These are phyloP conservation scores for Boletus sensibilis DNA, from an alignment of 768 basidiomycete genomes.

Conservation along the genomic window DNA sequence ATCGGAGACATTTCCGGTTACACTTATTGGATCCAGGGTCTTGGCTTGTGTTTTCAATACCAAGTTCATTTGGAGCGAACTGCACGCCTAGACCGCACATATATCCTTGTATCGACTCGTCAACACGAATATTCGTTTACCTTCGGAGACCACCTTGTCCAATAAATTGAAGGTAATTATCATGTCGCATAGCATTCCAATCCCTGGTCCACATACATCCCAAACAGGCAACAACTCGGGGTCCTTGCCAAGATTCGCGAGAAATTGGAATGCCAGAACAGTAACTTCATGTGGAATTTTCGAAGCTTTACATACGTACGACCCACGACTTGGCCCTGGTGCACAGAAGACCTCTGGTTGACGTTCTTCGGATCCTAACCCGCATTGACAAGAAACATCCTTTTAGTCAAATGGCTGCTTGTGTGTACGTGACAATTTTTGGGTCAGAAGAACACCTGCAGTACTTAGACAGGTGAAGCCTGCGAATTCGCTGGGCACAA, in stretches of 20 bases:
- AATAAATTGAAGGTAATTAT: not conserved
- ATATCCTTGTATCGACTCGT: not conserved
- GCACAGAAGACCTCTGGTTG: not conserved
- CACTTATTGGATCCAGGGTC: slow-evolving; percentile 2
- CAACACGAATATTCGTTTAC: not conserved
- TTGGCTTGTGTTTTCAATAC: not conserved
- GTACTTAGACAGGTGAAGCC: not conserved
- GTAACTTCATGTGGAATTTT: not conserved
- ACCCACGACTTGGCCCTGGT: not conserved
- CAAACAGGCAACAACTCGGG: not conserved
- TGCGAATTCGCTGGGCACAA: not conserved
- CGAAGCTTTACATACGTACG: not conserved
- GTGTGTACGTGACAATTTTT: slow-evolving; percentile 6
- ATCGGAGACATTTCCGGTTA: slow-evolving; percentile 12
- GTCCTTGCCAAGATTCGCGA: slow-evolving; percentile 7
- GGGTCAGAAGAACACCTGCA: not conserved
- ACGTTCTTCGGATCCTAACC: not conserved
- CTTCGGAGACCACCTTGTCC: not conserved
- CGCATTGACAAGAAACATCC: not conserved
- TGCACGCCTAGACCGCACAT: not conserved
- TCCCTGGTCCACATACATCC: not conserved
- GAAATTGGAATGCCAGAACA: not conserved
- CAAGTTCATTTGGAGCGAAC: slow-evolving; percentile 1
- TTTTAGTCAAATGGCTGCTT: not conserved
- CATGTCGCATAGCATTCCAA: not conserved